A percentile compares a stretch with the other conserved stretches of the same genome.
These are phyloP conservation scores for Termitomyces sp. DNA, from an alignment of 1,284 basidiomycete species.

Conservation along the genomic window DNA sequence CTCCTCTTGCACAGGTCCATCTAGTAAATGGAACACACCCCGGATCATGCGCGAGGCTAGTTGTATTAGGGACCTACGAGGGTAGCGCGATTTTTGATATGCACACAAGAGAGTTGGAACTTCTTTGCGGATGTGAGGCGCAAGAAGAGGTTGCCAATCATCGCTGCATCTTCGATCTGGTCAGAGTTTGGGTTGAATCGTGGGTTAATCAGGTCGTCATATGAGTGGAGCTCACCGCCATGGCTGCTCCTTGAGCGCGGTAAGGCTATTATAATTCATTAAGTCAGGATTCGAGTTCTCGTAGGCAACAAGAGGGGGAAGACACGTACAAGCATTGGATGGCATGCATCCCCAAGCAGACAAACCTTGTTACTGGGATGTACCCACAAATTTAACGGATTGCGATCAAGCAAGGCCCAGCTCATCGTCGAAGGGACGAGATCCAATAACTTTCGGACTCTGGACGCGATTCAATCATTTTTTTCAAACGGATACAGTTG, in stretches of 20 bases:
- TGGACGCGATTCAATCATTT: slow-evolving; percentile 19
- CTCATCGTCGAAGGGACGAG: slow-evolving; percentile 43
- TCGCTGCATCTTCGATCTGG: slow-evolving; percentile 60
- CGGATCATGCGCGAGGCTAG: slow-evolving; percentile 45
- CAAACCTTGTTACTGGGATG: slow-evolving; percentile 43
- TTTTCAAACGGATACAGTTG: neutral
- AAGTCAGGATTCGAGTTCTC: neutral
- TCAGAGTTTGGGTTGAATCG: neutral
- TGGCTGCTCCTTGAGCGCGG: slow-evolving; percentile 63
- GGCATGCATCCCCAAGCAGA: slow-evolving; percentile 54
- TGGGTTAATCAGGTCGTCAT: too few relatives aligned
- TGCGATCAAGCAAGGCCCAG: slow-evolving; percentile 49
- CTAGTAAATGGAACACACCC: slow-evolving; percentile 48
- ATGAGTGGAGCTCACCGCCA: slow-evolving; percentile 41
- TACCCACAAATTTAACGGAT: slow-evolving; percentile 41
- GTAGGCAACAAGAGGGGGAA: neutral
- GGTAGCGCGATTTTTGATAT: slow-evolving; percentile 47
- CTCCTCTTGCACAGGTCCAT: slow-evolving; percentile 47
- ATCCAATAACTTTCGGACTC: slow-evolving; percentile 44
- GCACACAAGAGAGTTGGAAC: slow-evolving; percentile 44
- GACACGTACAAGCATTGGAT: slow-evolving; percentile 57
- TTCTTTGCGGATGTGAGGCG: slow-evolving; percentile 38
- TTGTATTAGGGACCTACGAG: slow-evolving; percentile 45
- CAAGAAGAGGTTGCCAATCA: slow-evolving; percentile 56
- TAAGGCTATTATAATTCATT: slow-evolving; percentile 47